Percentiles rank a stretch among this genome's conserved stretches.
Conservation (phyloP, 2,329 filamentous ascomycete species). For the Fusarium sp. region DNA sequence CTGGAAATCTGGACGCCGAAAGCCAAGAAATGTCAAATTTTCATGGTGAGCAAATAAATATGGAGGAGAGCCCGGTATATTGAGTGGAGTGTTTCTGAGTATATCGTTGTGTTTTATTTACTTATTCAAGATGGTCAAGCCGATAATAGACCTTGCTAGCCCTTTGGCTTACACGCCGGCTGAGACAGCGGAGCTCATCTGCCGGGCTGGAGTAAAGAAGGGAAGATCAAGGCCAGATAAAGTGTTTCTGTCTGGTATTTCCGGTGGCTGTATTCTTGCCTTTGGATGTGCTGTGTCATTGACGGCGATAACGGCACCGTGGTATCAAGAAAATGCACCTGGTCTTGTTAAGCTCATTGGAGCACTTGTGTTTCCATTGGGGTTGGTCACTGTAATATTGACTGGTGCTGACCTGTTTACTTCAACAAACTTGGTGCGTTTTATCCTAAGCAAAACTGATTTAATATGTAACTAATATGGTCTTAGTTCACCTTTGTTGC, state of each 20-base stretch:
- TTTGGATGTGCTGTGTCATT: conserved; percentile 46
- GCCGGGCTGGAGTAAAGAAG: conserved; percentile 40
- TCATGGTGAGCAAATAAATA: conserved; percentile 1
- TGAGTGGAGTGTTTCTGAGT: no score
- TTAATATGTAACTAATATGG: not conserved
- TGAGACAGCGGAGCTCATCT: conserved; percentile 45
- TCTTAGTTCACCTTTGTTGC: conserved; percentile 44
- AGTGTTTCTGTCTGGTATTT: conserved; percentile 39
- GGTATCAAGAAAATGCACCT: conserved; percentile 46
- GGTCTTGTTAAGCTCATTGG: conserved; percentile 42
- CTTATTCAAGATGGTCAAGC: conserved; percentile 1
- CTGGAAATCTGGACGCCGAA: conserved; percentile 3
- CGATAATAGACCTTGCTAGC: conserved; percentile 10
- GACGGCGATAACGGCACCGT: conserved; percentile 40
- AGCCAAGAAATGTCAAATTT: conserved; percentile 3
- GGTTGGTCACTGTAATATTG: conserved; percentile 40
- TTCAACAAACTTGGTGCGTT: conserved; percentile 40
- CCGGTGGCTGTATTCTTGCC: conserved; percentile 35
- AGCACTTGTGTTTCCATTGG: conserved; percentile 42
- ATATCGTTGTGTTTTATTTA: not conserved
- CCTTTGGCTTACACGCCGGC: conserved; percentile 41
- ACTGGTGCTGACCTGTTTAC: conserved; percentile 43
- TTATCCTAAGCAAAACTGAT: accelerated
- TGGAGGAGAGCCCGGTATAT: not conserved
- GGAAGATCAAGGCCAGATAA: conserved; percentile 42